A percentile compares a stretch with the other conserved stretches of the same genome.
Conservation (phyloP, 2,329 filamentous ascomycete species). For the Aspergillus sergii region DNA sequence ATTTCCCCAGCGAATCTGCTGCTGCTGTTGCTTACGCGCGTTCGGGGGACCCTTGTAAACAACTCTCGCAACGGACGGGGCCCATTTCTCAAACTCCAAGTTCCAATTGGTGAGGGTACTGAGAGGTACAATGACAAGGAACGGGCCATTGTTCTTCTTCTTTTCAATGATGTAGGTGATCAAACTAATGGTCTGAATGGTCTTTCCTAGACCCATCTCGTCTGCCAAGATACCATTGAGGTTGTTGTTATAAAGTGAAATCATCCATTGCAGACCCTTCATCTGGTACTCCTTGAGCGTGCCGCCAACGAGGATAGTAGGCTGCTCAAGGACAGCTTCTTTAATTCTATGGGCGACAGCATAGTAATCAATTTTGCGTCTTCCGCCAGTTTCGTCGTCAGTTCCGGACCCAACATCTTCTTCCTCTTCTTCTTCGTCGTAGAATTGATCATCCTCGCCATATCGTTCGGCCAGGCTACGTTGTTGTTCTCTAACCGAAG, state of each 20-base stretch:
- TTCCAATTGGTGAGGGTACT: slow-evolving; percentile 99
- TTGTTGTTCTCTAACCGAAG: slow-evolving; percentile 92
- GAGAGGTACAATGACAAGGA: slow-evolving; percentile 92
- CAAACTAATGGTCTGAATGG: slow-evolving; percentile 97
- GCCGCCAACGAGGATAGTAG: slow-evolving; percentile 85
- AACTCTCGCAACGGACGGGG: slow-evolving; percentile 79
- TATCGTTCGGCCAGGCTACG: slow-evolving; percentile 78
- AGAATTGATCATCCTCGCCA: slow-evolving; percentile 62
- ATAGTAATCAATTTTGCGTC: slow-evolving; percentile 94
- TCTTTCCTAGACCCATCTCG: slow-evolving; percentile 99
- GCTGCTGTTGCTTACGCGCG: slow-evolving; percentile 83
- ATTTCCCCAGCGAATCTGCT: slow-evolving; percentile 88
- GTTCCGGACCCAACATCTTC: slow-evolving; percentile 67
- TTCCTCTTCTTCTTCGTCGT: slow-evolving; percentile 64
- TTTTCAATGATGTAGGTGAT: slow-evolving; percentile 96
- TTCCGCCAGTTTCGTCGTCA: slow-evolving; percentile 63
- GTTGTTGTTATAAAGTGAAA: slow-evolving; percentile 99
- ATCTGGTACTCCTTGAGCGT: slow-evolving; percentile 95
- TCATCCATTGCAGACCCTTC: slow-evolving; percentile 99
- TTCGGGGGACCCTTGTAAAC: slow-evolving; percentile 97
- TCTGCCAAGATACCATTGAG: slow-evolving; percentile 97
- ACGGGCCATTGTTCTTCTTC: slow-evolving; percentile 89
- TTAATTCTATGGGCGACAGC: slow-evolving; percentile 95
- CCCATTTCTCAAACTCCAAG: slow-evolving; percentile 98
- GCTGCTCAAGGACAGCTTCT: slow-evolving; percentile 84